These are phyloP conservation scores for Cladophialophora immunda DNA, from an alignment of 2,329 filamentous ascomycete genomes.

Conservation along the genomic window DNA sequence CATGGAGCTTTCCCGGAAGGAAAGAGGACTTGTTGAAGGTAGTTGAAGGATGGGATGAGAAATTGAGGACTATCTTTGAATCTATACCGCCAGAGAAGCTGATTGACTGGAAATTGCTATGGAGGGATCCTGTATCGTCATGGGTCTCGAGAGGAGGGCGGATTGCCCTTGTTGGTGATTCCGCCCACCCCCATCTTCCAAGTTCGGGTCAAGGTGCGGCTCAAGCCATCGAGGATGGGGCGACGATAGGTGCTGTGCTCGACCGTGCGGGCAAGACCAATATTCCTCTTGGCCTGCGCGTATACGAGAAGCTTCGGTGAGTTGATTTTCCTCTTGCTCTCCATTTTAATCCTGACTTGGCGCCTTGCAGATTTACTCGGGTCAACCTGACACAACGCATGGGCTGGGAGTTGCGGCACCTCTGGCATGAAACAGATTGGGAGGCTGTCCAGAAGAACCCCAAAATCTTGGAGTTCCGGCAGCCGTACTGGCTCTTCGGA, in stretches of 20 bases:
- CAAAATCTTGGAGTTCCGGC: constrained; percentile 34
- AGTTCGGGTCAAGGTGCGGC: constrained; percentile 58
- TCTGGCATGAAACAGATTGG: constrained; percentile 27
- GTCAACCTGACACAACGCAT: constrained; percentile 29
- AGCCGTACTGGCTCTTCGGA: constrained; percentile 59
- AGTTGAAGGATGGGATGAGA: constrained; percentile 62
- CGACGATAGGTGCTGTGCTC: constrained; percentile 57
- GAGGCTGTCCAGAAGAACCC: constrained; percentile 14
- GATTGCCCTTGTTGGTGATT: constrained; percentile 59
- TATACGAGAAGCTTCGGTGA: constrained; percentile 21
- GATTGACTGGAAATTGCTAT: constrained; percentile 30
- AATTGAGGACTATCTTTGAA: constrained; percentile 37
- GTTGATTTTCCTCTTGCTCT: not conserved
- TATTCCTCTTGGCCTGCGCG: constrained; percentile 29
- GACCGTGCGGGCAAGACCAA: constrained; percentile 35
- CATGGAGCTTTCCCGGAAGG: constrained; percentile 56
- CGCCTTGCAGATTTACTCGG: constrained; percentile 2
- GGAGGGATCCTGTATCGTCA: constrained; percentile 23
- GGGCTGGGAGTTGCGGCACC: constrained; percentile 33
- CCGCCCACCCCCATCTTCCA: too few species aligned
- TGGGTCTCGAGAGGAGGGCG: constrained; percentile 51
- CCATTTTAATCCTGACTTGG: too few species aligned
- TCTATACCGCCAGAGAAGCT: constrained; percentile 26
- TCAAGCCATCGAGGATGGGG: constrained; percentile 60
- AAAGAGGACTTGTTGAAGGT: constrained; percentile 60